Conservation (phyloP, 164 flowering plant species). For the Vitis rupestris region DNA sequence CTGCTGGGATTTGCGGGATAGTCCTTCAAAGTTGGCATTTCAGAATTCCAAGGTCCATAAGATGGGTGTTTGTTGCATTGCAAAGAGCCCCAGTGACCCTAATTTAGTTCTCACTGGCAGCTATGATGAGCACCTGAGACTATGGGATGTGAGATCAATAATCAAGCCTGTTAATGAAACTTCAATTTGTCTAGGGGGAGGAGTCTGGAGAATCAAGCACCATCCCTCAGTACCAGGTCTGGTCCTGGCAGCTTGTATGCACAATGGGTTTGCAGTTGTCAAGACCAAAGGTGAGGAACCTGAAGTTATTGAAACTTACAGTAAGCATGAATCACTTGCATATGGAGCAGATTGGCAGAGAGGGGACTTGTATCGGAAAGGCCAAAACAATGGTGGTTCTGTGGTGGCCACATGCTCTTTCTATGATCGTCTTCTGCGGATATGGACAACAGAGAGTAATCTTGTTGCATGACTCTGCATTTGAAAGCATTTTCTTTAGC, state of each 20-base stretch:
- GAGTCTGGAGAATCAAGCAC: slow-evolving; percentile 94
- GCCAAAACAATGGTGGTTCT: slow-evolving; percentile 20
- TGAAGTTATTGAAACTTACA: slow-evolving; percentile 60
- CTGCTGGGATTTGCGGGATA: slow-evolving; percentile 84
- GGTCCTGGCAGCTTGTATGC: slow-evolving; percentile 93
- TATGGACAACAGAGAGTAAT: slow-evolving; percentile 66
- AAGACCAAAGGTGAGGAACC: slow-evolving; percentile 33
- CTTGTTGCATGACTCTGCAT: slow-evolving; percentile 17
- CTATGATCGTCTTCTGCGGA: slow-evolving; percentile 71
- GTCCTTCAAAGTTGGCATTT: slow-evolving; percentile 50
- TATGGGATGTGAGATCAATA: slow-evolving; percentile 83
- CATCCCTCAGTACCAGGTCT: slow-evolving; percentile 61
- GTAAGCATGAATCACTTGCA: slow-evolving; percentile 76
- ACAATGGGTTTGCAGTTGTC: slow-evolving; percentile 81
- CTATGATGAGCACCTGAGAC: slow-evolving; percentile 78
- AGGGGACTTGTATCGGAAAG: slow-evolving; percentile 19
- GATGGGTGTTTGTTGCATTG: slow-evolving; percentile 89
- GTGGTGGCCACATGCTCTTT: slow-evolving; percentile 92
- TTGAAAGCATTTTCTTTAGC: not conserved
- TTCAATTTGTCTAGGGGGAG: slow-evolving; percentile 77
- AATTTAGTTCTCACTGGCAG: slow-evolving; percentile 74
- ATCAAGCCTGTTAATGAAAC: slow-evolving; percentile 64
- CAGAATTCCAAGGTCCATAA: slow-evolving; percentile 67
- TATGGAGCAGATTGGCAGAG: slow-evolving; percentile 94
- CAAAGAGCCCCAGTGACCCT: slow-evolving; percentile 54